Conservation (phyloP, 768 basidiomycete genomes). For the Lentinula raphanica region DNA sequence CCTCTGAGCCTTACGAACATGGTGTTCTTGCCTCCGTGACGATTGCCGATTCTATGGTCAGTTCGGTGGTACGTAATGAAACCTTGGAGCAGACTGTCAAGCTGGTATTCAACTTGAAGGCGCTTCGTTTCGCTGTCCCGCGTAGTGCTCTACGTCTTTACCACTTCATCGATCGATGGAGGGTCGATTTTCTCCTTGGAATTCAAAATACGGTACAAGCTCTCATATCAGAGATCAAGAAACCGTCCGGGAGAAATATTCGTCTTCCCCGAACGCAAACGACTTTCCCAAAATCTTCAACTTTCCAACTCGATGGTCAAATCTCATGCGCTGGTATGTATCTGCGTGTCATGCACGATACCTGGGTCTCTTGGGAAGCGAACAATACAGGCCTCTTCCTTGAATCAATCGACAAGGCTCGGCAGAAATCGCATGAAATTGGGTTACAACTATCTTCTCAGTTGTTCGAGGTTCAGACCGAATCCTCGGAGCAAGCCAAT, state of each 20-base stretch:
- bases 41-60: slow-evolving; percentile 41
- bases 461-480: slow-evolving; percentile 52
- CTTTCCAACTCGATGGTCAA: slow-evolving; percentile 48
- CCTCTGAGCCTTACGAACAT: slow-evolving; percentile 37
- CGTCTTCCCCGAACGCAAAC: slow-evolving; percentile 1
- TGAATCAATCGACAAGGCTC: slow-evolving; percentile 31
- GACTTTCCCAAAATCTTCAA: slow-evolving; percentile 24
- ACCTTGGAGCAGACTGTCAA: slow-evolving; percentile 33
- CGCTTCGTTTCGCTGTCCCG: slow-evolving; percentile 57
- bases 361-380: slow-evolving; percentile 77
- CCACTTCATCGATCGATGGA: slow-evolving; percentile 79
- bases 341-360: slow-evolving; percentile 83
- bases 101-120: slow-evolving; percentile 38
- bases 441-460: slow-evolving; percentile 65
- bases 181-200: slow-evolving; percentile 70
- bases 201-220: slow-evolving; percentile 63
- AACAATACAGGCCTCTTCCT: slow-evolving; percentile 44
- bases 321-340: slow-evolving; percentile 50
- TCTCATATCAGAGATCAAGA: slow-evolving; percentile 58
- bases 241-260: slow-evolving; percentile 29
- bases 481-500: slow-evolving; percentile 30
- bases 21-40: slow-evolving; percentile 60
- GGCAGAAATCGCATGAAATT: slow-evolving; percentile 39
- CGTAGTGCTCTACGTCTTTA: slow-evolving; percentile 78
- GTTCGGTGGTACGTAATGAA: slow-evolving; percentile 44